These are phyloP conservation scores for Scenedesmus sp. DNA, from an alignment of 163 green algal species.

Conservation along the genomic window DNA sequence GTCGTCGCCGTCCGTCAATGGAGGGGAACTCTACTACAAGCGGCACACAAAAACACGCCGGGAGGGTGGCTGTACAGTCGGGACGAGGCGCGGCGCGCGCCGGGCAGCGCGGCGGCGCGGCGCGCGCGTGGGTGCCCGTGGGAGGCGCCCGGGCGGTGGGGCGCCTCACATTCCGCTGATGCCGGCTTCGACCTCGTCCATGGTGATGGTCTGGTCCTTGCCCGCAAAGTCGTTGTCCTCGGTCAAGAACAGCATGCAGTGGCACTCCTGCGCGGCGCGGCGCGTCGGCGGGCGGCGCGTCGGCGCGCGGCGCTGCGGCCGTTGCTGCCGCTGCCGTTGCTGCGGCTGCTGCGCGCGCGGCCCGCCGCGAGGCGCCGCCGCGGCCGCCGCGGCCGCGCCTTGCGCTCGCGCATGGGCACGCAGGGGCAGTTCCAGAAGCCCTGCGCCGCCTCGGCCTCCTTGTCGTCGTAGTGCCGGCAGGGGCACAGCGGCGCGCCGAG, in stretches of 20 bases:
- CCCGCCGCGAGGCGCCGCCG: conserved; percentile 67
- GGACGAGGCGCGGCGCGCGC: too few relatives aligned
- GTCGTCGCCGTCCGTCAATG: too few relatives aligned
- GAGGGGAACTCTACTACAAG: too few relatives aligned
- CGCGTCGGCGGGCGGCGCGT: background rate
- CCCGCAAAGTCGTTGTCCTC: conserved; percentile 96
- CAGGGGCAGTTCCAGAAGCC: conserved; percentile 99
- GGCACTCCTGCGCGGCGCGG: conserved; percentile 85
- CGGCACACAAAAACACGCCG: too few relatives aligned
- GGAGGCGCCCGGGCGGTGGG: too few relatives aligned
- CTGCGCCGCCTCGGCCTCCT: conserved; percentile 89
- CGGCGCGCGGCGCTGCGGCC: background rate
- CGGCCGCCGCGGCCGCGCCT: conserved; percentile 54
- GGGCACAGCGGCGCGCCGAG: conserved; percentile 97
- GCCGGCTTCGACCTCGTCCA: conserved; percentile 69
- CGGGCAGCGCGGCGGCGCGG: too few relatives aligned
- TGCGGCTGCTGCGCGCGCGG: background rate
- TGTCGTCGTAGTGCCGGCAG: conserved; percentile 99
- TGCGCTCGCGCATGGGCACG: conserved; percentile 97
- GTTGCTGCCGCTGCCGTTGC: background rate
- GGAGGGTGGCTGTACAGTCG: too few relatives aligned
- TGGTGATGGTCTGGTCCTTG: conserved; percentile 82
- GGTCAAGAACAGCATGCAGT: conserved; percentile 99
- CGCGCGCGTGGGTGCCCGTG: too few relatives aligned
- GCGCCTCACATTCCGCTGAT: conserved; percentile 45